Base-by-base conservation (phyloP, 768 basidiomycete species). In the Phylloporus scabripes region DNA sequence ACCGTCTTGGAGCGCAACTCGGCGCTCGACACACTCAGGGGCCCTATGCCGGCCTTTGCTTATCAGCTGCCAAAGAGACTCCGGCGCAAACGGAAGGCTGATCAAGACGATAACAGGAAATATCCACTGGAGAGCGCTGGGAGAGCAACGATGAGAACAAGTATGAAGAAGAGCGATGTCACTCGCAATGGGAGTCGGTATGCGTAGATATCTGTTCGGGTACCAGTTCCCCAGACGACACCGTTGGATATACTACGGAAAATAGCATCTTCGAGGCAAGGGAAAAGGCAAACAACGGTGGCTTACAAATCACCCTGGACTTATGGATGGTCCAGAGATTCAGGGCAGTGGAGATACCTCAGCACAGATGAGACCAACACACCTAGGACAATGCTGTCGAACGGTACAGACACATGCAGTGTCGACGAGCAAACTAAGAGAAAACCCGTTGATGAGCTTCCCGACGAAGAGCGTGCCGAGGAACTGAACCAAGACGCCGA, bases 101-200 rank as follows among this genome's bases (percentile, higher is more conserved):
- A 59, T 43, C 41, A 69, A 46, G 42, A 69, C 56, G 1, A 67
- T 56, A 37, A 62, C 23, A 0, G 66, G 68, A 49, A 68, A 67
- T 38, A 69, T 61, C 64, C 65, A 68, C 32, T 68, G 67, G n/a
- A 69, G 45, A 9, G 60, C 63, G 26, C 62, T 63, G 34, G 8
- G 14, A 45, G 23, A 45, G 5, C 1, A 1, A n/a, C 32, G 8
- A 10, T 1, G 23, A 43, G 3, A 7, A 7, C 24, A 3, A 5
- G 24, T 4, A 26, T 26, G 21, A 23, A 23, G 40, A 14, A n/a
- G n/a, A 33, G 3, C 3, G 1, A 11, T 20, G 15, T 11, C n/a
- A 49, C 63, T 58, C 44, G 62, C 62, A 65, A 64, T 0, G 62
- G 63, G 28, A 63, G 49, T 11, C 54, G 59, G 47, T 65, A 63